Evolutionary conservation across 2,329 filamentous ascomycete species (phyloP).

Genomic region (Nothomitra cinnamomea): DNA sequence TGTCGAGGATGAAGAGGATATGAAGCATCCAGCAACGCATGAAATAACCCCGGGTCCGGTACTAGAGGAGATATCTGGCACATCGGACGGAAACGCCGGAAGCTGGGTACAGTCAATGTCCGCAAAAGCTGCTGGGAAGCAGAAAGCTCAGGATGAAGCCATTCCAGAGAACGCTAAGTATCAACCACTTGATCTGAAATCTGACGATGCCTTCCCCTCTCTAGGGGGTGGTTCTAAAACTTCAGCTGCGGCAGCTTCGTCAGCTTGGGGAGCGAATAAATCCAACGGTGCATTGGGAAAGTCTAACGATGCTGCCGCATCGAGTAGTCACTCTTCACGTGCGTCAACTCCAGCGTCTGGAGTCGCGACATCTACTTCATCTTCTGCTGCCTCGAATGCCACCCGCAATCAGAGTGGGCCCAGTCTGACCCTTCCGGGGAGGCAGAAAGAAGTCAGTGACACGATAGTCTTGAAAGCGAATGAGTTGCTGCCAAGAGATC

Average conservation of each 20-base stretch:
- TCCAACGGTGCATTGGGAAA: slow-evolving; percentile 34
- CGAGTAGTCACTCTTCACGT: slow-evolving; percentile 33
- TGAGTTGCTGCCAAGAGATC: slow-evolving; percentile 56
- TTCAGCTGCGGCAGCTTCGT: slow-evolving; percentile 38
- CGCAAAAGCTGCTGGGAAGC: slow-evolving; percentile 51
- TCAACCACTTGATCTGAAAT: slow-evolving; percentile 53
- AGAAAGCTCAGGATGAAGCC: slow-evolving; percentile 37
- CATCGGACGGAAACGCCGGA: slow-evolving; percentile 26
- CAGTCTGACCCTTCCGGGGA: slow-evolving; percentile 62
- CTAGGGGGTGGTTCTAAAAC: slow-evolving; percentile 57
- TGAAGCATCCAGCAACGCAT: slow-evolving; percentile 31
- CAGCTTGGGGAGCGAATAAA: slow-evolving; percentile 64
- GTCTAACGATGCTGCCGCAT: slow-evolving; percentile 27
- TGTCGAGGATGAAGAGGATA: slow-evolving; percentile 59
- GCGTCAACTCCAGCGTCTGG: slow-evolving; percentile 48
- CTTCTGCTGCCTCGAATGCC: slow-evolving; percentile 19
- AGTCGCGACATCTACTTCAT: slow-evolving; percentile 28
- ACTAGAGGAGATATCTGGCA: slow-evolving; percentile 14
- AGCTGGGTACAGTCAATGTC: slow-evolving; percentile 34
- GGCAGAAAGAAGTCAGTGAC: slow-evolving; percentile 44
- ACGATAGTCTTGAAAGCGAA: slow-evolving; percentile 55
- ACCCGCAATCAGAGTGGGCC: slow-evolving; percentile 12
- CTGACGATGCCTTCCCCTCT: slow-evolving; percentile 86
- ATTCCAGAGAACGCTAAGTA: slow-evolving; percentile 19
- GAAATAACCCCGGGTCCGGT: slow-evolving; percentile 1